Evolutionary conservation across 2,329 filamentous ascomycete genomes (phyloP).

Genomic region (Didymella segeticola): DNA sequence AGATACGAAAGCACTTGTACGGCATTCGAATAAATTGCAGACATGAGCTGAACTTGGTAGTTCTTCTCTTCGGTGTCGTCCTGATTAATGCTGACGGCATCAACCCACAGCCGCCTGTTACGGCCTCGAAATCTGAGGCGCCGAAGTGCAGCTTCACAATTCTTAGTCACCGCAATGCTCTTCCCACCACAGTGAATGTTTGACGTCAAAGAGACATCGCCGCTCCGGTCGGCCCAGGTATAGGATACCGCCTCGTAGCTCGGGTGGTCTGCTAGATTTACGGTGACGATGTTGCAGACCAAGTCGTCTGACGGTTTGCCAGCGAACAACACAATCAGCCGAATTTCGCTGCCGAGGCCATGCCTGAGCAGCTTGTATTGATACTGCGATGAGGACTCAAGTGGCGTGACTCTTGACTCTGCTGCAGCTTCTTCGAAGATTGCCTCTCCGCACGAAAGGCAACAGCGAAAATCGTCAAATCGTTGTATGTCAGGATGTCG

Average conservation of each 20-base stretch:
- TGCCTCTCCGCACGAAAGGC: conserved; percentile 11
- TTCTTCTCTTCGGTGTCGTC: conserved; percentile 16
- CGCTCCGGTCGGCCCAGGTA: conserved; percentile 21
- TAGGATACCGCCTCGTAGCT: conserved; percentile 32
- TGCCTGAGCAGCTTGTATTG: neutral
- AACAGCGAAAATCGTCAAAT: conserved; percentile 7
- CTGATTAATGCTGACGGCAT: conserved; percentile 32
- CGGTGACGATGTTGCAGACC: conserved; percentile 19
- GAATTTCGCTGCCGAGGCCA: conserved; percentile 19
- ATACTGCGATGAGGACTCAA: neutral
- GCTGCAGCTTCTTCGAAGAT: neutral
- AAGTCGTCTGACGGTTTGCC: conserved; percentile 11
- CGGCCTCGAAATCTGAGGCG: conserved; percentile 6
- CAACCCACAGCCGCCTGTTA: conserved; percentile 23
- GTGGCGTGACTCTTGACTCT: neutral
- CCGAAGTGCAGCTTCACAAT: conserved; percentile 19
- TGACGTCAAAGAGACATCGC: neutral
- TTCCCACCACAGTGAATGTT: neutral
- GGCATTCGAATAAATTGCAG: conserved; percentile 14
- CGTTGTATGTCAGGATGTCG: conserved; percentile 9
- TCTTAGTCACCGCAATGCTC: conserved; percentile 15
- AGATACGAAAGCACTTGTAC: conserved; percentile 6
- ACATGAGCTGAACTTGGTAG: conserved; percentile 24
- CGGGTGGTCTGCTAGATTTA: conserved; percentile 23
- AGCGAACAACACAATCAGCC: conserved; percentile 17